Percentiles rank a stretch among this genome's conserved stretches.
Conservation (phyloP, 2,329 filamentous ascomycete genomes). For the Aspergillus sp. region DNA sequence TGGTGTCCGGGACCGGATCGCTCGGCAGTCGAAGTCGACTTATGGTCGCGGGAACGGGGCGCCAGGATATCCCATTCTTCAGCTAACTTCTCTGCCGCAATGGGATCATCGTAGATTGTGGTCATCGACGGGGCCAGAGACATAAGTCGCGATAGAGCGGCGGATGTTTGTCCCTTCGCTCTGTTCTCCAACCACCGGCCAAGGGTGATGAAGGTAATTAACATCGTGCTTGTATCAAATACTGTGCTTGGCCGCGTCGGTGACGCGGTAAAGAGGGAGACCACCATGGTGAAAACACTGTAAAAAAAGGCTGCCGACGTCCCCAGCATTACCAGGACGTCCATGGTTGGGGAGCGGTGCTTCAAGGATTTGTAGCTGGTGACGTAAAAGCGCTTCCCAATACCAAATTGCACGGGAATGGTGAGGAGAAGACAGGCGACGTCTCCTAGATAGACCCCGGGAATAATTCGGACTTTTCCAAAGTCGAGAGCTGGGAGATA, state of each 20-base stretch:
- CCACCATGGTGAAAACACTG: constrained; percentile 79
- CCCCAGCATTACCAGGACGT: constrained; percentile 88
- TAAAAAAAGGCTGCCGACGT: constrained; percentile 97
- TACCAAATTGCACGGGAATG: constrained; percentile 91
- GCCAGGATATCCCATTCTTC: constrained; percentile 64
- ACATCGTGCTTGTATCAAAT: constrained; percentile 97
- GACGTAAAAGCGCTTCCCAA: constrained; percentile 89
- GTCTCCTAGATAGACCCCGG: constrained; percentile 85
- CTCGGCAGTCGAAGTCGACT: constrained; percentile 12
- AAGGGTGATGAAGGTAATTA: constrained; percentile 91
- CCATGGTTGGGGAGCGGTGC: constrained; percentile 93
- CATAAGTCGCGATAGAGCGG: constrained; percentile 90
- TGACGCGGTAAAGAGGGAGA: constrained; percentile 72
- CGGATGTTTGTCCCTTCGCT: constrained; percentile 94
- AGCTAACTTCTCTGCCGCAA: constrained; percentile 85
- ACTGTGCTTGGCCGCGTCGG: constrained; percentile 82
- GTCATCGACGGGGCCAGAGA: constrained; percentile 94
- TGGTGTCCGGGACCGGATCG: constrained; percentile 66
- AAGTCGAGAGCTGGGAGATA: constrained; percentile 71
- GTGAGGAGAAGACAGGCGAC: constrained; percentile 79
- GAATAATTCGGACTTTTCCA: constrained; percentile 62
- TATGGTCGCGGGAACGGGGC: constrained; percentile 9
- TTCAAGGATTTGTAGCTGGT: constrained; percentile 92
- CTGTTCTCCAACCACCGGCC: constrained; percentile 90
- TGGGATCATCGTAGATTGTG: constrained; percentile 91